phyloP scores from a whole-genome alignment of 2,329 filamentous ascomycete species.

The Fusarium sp. region DNA sequence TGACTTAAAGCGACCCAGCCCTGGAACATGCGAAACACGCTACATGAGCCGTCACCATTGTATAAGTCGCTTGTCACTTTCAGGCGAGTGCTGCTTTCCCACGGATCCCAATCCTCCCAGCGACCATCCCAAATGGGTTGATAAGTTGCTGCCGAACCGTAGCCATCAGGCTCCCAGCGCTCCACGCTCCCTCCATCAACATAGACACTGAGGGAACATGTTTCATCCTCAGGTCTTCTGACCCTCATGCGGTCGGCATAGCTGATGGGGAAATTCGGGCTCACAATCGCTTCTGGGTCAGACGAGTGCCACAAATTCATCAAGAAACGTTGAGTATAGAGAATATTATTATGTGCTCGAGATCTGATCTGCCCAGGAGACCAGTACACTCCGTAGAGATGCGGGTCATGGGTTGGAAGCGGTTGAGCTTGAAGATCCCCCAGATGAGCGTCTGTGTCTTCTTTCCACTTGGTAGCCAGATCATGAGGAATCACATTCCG shows the following conservation, averaged over 20 bases:
- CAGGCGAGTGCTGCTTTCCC: constrained; percentile 76
- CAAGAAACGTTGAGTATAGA: constrained; percentile 61
- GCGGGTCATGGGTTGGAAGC: constrained; percentile 50
- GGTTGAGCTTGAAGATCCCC: constrained; percentile 57
- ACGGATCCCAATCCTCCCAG: constrained; percentile 83
- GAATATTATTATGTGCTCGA: constrained; percentile 55
- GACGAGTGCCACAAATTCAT: constrained; percentile 52
- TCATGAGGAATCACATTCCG: constrained; percentile 49
- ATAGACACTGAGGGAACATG: constrained; percentile 69
- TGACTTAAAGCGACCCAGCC: constrained; percentile 78
- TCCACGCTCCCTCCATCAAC: constrained; percentile 75
- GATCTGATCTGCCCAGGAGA: constrained; percentile 56
- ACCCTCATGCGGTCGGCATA: constrained; percentile 74
- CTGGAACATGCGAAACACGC: constrained; percentile 82
- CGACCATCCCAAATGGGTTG: constrained; percentile 73
- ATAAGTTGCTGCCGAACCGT: constrained; percentile 71
- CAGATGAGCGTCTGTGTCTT: constrained; percentile 65
- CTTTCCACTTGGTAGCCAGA: constrained; percentile 60
- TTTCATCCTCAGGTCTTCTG: constrained; percentile 61
- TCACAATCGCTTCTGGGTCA: constrained; percentile 60
- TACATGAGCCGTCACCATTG: constrained; percentile 77
- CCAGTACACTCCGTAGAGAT: constrained; percentile 57
- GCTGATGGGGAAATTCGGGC: constrained; percentile 61
- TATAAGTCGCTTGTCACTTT: constrained; percentile 76
- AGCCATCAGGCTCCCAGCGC: constrained; percentile 74